phyloP scores from a whole-genome alignment of 140 eudicot genomes.

The Artemisia princeps region DNA sequence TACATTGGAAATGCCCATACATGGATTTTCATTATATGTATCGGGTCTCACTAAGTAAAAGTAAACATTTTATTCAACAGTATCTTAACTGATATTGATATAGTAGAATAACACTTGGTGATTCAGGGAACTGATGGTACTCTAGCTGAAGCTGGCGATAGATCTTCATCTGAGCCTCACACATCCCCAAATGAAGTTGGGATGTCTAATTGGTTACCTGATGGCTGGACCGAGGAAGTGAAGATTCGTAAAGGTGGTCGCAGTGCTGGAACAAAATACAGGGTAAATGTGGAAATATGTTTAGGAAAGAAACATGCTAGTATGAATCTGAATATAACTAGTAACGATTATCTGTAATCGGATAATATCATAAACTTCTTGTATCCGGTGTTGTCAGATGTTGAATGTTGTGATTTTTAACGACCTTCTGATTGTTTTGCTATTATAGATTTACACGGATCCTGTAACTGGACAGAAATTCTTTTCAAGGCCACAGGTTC shows the following conservation, averaged over 20 bases:
- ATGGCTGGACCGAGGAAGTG: slow-evolving; percentile 29
- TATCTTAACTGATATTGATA: too few relatives aligned
- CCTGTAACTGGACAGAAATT: slow-evolving; percentile 37
- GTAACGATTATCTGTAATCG: too few relatives aligned
- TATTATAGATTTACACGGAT: slow-evolving; percentile 30
- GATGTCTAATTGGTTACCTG: slow-evolving; percentile 28
- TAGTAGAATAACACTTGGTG: slow-evolving; percentile 5
- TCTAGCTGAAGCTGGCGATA: slow-evolving; percentile 14
- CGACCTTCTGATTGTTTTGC: background rate
- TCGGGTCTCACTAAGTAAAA: too few relatives aligned
- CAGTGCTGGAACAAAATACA: slow-evolving; percentile 23
- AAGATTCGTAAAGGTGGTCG: slow-evolving; percentile 20
- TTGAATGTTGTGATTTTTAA: background rate
- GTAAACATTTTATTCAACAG: too few relatives aligned
- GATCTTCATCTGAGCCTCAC: slow-evolving; percentile 21
- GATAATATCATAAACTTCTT: too few relatives aligned
- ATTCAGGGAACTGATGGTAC: slow-evolving; percentile 26
- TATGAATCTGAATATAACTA: too few relatives aligned
- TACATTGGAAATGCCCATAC: too few relatives aligned
- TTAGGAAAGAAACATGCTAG: too few relatives aligned
- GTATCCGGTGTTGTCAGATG: too few relatives aligned
- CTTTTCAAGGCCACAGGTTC: slow-evolving; percentile 45
- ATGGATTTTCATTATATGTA: too few relatives aligned
- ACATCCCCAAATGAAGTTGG: slow-evolving; percentile 14
- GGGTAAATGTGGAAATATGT: slow-evolving; percentile 20